These are phyloP conservation scores for Sporisorium sorghi DNA, from an alignment of 1,284 basidiomycete species.

Conservation along the genomic window DNA sequence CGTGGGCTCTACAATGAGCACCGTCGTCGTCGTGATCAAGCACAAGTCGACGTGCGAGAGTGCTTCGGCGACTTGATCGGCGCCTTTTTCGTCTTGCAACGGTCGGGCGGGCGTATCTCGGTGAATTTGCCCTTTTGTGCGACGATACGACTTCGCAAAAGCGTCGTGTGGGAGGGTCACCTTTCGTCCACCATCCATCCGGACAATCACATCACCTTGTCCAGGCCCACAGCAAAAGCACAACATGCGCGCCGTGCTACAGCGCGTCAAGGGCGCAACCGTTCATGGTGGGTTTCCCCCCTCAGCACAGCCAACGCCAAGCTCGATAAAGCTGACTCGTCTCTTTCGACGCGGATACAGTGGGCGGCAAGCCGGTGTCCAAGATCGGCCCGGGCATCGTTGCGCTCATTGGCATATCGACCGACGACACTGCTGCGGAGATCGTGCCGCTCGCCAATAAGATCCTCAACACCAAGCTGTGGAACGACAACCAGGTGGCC, in stretches of 20 bases:
- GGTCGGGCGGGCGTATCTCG: too few relatives aligned
- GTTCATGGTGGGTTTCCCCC: slow-evolving; percentile 55
- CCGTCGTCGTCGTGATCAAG: neutral
- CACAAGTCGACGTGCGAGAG: neutral
- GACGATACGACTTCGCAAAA: neutral
- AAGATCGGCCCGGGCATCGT: slow-evolving; percentile 65
- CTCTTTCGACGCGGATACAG: slow-evolving; percentile 18
- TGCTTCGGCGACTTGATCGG: slow-evolving; percentile 17
- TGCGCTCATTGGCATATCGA: slow-evolving; percentile 62
- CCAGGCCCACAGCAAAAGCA: neutral
- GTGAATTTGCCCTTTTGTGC: neutral
- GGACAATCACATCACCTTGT: too few relatives aligned
- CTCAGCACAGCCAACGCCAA: neutral
- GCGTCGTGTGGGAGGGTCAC: neutral
- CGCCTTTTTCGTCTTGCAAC: neutral
- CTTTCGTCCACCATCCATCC: neutral
- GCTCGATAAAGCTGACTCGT: neutral
- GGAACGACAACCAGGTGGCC: slow-evolving; percentile 59
- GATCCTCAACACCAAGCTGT: slow-evolving; percentile 60
- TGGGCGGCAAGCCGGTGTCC: slow-evolving; percentile 62
- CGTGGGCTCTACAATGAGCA: neutral
- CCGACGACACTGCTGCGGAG: slow-evolving; percentile 60
- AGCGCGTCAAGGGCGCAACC: slow-evolving; percentile 65
- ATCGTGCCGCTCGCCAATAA: slow-evolving; percentile 53
- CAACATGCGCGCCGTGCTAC: slow-evolving; percentile 62